These are phyloP conservation scores for Tolypocladium inflatum DNA, from an alignment of 2,329 filamentous ascomycete species.

Conservation along the genomic window DNA sequence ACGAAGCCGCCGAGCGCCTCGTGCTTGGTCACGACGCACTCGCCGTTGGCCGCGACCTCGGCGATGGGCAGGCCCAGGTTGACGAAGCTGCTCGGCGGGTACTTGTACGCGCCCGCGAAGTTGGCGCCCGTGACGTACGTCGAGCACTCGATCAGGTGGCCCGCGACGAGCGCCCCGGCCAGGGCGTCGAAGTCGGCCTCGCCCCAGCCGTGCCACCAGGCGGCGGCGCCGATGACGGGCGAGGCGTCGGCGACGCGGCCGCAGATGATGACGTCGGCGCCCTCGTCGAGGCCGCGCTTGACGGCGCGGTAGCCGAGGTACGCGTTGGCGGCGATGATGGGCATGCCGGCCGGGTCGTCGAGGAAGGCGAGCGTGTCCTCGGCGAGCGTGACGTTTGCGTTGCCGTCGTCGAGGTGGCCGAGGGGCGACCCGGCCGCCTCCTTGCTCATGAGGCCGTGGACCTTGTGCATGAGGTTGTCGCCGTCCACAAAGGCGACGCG, in stretches of 20 bases:
- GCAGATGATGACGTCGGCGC: slow-evolving; percentile 32
- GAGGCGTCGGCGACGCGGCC: slow-evolving; percentile 33
- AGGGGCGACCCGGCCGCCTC: not conserved
- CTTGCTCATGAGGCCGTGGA: slow-evolving; percentile 3
- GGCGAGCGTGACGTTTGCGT: slow-evolving; percentile 10
- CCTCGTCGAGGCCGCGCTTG: slow-evolving; percentile 23
- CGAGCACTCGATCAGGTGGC: slow-evolving; percentile 41
- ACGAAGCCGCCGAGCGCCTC: slow-evolving; percentile 31
- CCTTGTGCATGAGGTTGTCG: slow-evolving; percentile 21
- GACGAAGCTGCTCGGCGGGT: slow-evolving; percentile 9
- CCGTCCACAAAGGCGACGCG: slow-evolving; percentile 27
- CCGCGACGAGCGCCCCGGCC: slow-evolving; percentile 34
- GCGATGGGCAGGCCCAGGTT: slow-evolving; percentile 38
- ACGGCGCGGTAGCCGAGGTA: slow-evolving; percentile 41
- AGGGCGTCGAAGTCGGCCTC: slow-evolving; percentile 34
- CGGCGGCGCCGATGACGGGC: slow-evolving; percentile 41
- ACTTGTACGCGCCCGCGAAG: slow-evolving; percentile 31
- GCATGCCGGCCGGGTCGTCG: slow-evolving; percentile 6
- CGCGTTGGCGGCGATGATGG: slow-evolving; percentile 27
- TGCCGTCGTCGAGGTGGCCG: slow-evolving; percentile 14
- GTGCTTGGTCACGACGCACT: slow-evolving; percentile 39
- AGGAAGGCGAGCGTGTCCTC: slow-evolving; percentile 9
- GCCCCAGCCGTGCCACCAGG: slow-evolving; percentile 41
- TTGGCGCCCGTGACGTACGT: slow-evolving; percentile 42
- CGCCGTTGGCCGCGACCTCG: slow-evolving; percentile 34